Conservation (phyloP, 1,284 basidiomycete genomes). For the Fomitopsis betulina region DNA sequence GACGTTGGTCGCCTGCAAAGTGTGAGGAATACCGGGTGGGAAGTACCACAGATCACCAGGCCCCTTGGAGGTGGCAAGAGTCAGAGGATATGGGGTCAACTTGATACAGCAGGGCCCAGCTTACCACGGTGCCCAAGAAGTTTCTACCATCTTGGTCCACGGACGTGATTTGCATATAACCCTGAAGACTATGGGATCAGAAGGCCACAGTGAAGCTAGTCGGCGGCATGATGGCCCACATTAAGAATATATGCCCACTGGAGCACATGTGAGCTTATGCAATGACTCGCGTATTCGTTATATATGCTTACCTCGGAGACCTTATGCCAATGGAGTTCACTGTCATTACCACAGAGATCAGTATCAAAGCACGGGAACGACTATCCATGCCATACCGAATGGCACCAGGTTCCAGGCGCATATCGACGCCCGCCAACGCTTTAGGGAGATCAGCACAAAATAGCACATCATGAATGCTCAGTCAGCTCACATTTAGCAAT, state of each 20-base stretch:
- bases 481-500: conserved; percentile 45
- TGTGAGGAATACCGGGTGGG: conserved; percentile 54
- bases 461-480: neutral
- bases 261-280: neutral
- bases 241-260: conserved; percentile 67
- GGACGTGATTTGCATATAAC: conserved; percentile 56
- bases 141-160: conserved; percentile 60
- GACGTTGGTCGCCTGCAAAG: conserved; percentile 56
- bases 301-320: conserved; percentile 47
- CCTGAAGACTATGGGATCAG: conserved; percentile 30
- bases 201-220: neutral
- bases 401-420: conserved; percentile 62
- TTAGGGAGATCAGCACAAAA: neutral
- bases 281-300: neutral
- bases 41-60: conserved; percentile 57
- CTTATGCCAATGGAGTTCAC: conserved; percentile 73
- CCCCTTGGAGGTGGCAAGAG: conserved; percentile 15
- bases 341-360: conserved; percentile 15
- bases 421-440: conserved; percentile 66
- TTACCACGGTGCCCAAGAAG: conserved; percentile 47
- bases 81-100: neutral
- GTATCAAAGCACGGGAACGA: no score
- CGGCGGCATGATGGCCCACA: conserved; percentile 24
- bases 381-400: conserved; percentile 41
- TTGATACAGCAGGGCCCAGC: neutral